Evolutionary conservation across 139 green algal genomes (phyloP).

Genomic region (Deuterostichococcus epilithicus): DNA sequence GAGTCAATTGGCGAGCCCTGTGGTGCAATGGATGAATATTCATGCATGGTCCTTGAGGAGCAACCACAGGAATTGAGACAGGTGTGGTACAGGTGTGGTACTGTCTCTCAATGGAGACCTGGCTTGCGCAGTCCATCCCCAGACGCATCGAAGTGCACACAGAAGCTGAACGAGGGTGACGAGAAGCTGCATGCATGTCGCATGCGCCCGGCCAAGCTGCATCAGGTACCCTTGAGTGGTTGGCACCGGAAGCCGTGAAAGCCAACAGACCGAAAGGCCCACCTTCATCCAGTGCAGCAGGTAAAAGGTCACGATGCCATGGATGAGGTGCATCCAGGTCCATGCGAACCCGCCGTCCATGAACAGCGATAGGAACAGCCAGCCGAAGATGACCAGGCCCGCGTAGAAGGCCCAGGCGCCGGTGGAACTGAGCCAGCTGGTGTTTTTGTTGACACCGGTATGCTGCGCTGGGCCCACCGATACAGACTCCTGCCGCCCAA

Average conservation of each 20-base stretch:
- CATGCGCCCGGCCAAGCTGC: too few species aligned
- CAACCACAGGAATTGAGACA: too few species aligned
- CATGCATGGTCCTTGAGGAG: constrained; percentile 10
- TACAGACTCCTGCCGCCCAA: background rate
- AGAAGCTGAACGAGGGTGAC: too few species aligned
- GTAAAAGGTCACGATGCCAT: constrained; percentile 79
- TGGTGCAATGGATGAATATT: too few species aligned
- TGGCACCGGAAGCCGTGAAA: too few species aligned
- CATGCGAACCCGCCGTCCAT: constrained; percentile 71
- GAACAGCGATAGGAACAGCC: constrained; percentile 61
- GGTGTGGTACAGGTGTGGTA: too few species aligned
- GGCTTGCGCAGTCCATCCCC: too few species aligned
- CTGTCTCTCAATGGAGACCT: too few species aligned
- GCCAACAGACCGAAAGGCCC: constrained; percentile 48
- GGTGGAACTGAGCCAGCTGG: constrained; percentile 67
- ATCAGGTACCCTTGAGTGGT: constrained; percentile 5
- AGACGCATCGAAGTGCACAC: too few species aligned
- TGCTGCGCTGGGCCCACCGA: background rate
- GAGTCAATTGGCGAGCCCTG: constrained; percentile 20
- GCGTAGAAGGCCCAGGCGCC: constrained; percentile 79
- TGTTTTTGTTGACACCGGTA: constrained; percentile 63
- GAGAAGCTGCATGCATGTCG: too few species aligned
- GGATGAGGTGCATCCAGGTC: constrained; percentile 82
- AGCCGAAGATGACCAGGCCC: constrained; percentile 59
- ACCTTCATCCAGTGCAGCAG: constrained; percentile 89